Evolutionary conservation across 768 basidiomycete genomes (phyloP).

Genomic region (Kwoniella sp.): DNA sequence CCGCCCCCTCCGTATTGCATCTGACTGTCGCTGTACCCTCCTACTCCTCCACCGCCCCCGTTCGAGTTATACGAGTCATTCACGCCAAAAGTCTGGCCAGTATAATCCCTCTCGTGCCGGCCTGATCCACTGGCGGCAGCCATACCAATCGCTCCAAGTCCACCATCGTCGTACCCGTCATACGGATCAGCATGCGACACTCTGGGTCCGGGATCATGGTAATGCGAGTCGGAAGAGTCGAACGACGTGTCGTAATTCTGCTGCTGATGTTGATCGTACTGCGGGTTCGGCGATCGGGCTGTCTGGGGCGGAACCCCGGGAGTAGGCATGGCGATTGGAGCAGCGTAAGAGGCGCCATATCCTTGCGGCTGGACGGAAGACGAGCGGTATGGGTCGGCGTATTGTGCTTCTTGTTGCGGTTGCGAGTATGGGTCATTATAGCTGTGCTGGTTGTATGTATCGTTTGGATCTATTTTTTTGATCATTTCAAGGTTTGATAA

Average conservation of each 20-base stretch:
- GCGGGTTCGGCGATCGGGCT: slow-evolving; percentile 11
- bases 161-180: slow-evolving; percentile 44
- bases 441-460: slow-evolving; percentile 20
- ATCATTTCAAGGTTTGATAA: slow-evolving; percentile 6
- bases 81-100: slow-evolving; percentile 27
- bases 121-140: slow-evolving; percentile 21
- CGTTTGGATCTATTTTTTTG: neutral
- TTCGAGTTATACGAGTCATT: slow-evolving; percentile 1
- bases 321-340: slow-evolving; percentile 20
- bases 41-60: neutral
- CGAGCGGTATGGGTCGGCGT: slow-evolving; percentile 28
- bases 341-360: slow-evolving; percentile 9
- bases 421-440: slow-evolving; percentile 36
- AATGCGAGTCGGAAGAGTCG: slow-evolving; percentile 20
- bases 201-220: slow-evolving; percentile 28
- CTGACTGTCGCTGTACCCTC: slow-evolving; percentile 22
- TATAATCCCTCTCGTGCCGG: slow-evolving; percentile 35
- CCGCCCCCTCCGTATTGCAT: slow-evolving; percentile 5
- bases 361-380: slow-evolving; percentile 21
- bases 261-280: neutral
- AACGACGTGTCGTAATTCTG: slow-evolving; percentile 8
- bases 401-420: slow-evolving; percentile 14
- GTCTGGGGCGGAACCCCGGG: slow-evolving; percentile 5
- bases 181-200: slow-evolving; percentile 30
- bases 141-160: slow-evolving; percentile 38